Evolutionary conservation across 2,329 filamentous ascomycete genomes (phyloP).

Genomic region (Xylogone sp.): DNA sequence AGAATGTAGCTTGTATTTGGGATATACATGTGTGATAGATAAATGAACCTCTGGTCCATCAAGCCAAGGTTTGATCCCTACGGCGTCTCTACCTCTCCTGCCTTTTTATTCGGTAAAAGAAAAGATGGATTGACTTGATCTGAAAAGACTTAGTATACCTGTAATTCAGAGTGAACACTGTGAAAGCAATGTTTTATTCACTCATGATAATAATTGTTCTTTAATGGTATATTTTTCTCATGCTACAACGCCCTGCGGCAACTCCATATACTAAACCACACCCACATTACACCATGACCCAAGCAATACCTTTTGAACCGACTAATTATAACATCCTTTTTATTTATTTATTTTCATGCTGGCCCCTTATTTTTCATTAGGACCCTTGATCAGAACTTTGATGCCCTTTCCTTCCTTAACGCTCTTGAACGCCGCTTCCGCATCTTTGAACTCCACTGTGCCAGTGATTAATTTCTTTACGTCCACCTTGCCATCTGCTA

Average conservation of each 20-base stretch:
- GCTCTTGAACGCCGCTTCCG: conserved; percentile 81
- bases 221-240: neutral
- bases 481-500: conserved; percentile 68
- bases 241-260: neutral
- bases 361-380: conserved; percentile 38
- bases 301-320: neutral
- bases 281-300: neutral
- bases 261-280: neutral
- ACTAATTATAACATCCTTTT: neutral
- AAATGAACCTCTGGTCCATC: no score
- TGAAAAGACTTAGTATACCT: no score
- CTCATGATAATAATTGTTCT: neutral
- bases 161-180: no score
- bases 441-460: conserved; percentile 74
- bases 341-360: neutral
- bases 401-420: conserved; percentile 80
- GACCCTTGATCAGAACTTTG: conserved; percentile 65
- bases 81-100: no score
- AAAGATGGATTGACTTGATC: no score
- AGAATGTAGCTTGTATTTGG: no score
- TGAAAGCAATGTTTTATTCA: no score
- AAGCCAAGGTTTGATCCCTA: no score
- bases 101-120: no score
- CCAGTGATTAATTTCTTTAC: conserved; percentile 80
- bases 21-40: no score